A percentile compares a stretch with the other conserved stretches of the same genome.
Conservation (phyloP, 768 basidiomycete species). For the Gyrodon lividus region DNA sequence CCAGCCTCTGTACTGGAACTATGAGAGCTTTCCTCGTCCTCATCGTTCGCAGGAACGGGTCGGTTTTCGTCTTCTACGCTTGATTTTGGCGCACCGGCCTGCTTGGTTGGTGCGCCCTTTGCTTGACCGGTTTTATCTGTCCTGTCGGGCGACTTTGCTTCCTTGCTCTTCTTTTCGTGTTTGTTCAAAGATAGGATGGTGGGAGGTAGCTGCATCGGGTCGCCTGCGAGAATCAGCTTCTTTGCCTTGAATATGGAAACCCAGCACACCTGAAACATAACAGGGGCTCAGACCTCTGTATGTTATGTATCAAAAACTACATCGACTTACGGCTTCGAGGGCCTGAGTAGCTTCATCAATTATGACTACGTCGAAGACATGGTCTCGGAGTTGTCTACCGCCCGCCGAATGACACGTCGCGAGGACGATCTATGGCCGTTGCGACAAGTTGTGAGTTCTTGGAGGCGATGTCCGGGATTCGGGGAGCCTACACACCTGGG, state of each 20-base stretch:
- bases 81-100: neutral
- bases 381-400: conserved; percentile 71
- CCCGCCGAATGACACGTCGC: conserved; percentile 96
- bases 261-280: conserved; percentile 60
- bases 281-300: neutral
- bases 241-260: conserved; percentile 90
- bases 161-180: conserved; percentile 32
- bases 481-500: conserved; percentile 50
- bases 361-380: conserved; percentile 87
- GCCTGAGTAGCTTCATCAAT: conserved; percentile 99
- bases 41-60: neutral
- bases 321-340: conserved; percentile 73
- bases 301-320: neutral
- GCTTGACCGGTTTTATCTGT: neutral
- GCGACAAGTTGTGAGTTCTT: neutral
- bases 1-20: conserved; percentile 8
- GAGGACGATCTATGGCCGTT: conserved; percentile 62
- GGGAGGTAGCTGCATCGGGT: conserved; percentile 94
- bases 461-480: neutral
- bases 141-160: conserved; percentile 1
- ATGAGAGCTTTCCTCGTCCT: neutral
- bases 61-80: neutral
- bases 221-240: conserved; percentile 89
- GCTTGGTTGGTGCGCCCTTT: neutral
- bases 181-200: conserved; percentile 75